Evolutionary conservation across 257 asterid genomes (phyloP).

Genomic region (Penstemon eatonii): DNA sequence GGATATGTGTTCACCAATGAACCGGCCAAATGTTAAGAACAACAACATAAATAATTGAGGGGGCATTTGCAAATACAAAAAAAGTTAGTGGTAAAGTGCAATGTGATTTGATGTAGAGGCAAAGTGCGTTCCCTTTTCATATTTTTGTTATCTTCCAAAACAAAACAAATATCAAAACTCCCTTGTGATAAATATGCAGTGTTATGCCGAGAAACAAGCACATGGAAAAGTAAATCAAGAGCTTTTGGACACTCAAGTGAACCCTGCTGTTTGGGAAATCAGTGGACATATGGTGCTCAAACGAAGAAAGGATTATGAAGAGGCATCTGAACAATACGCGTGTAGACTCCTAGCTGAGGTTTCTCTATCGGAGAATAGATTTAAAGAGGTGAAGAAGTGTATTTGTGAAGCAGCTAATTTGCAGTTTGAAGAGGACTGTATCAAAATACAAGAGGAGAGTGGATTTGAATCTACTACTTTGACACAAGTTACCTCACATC

Average conservation of each 20-base stretch:
- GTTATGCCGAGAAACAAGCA: constrained; percentile 73
- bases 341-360: constrained; percentile 69
- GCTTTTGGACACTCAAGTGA: constrained; percentile 65
- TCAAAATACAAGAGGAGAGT: constrained; percentile 28
- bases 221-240: constrained; percentile 56
- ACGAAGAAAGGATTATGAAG: constrained; percentile 53
- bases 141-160: background rate
- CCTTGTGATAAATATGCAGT: constrained; percentile 36
- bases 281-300: constrained; percentile 78
- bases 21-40: no score
- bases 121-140: background rate
- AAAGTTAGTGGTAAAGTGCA: no score
- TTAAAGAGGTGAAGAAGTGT: constrained; percentile 40
- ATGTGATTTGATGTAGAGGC: no score
- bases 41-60: no score
- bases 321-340: constrained; percentile 62
- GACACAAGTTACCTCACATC: constrained; percentile 38
- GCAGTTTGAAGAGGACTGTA: constrained; percentile 31
- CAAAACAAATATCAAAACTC: background rate
- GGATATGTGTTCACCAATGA: no score
- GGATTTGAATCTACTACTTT: constrained; percentile 34
- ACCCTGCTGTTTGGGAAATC: constrained; percentile 84
- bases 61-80: no score
- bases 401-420: constrained; percentile 47
- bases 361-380: constrained; percentile 51